Conservation (phyloP, 495 filamentous ascomycete species). For the Cercophora sp. region DNA sequence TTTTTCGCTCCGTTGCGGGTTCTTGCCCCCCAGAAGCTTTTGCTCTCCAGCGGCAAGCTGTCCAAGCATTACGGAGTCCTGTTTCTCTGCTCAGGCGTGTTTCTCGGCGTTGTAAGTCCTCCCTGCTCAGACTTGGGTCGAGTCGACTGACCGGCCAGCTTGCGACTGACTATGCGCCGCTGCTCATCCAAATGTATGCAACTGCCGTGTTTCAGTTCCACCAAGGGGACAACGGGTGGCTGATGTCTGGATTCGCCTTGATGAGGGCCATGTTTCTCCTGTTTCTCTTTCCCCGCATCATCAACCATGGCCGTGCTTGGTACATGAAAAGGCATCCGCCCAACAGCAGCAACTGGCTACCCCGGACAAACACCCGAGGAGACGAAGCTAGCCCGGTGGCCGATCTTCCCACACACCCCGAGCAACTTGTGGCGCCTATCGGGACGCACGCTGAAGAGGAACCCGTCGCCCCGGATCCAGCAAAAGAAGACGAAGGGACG, state of each 20-base stretch:
- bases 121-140: background rate
- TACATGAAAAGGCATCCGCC: constrained; percentile 22
- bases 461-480: constrained; percentile 25
- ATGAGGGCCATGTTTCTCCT: constrained; percentile 53
- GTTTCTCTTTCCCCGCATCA: constrained; percentile 52
- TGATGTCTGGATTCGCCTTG: constrained; percentile 50
- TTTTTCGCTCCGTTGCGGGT: constrained; percentile 54
- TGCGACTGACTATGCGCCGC: constrained; percentile 51
- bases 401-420: constrained; percentile 28
- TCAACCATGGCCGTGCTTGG: constrained; percentile 45
- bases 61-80: constrained; percentile 48
- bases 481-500: constrained; percentile 34
- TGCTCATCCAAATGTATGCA: constrained; percentile 51
- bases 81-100: constrained; percentile 51
- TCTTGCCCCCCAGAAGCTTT: constrained; percentile 44
- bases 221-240: constrained; percentile 49
- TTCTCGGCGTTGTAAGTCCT: constrained; percentile 47
- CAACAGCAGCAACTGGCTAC: no score
- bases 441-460: constrained; percentile 41
- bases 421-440: constrained; percentile 37
- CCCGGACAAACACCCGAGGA: no score
- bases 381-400: background rate
- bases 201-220: constrained; percentile 52
- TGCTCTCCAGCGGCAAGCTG: constrained; percentile 36
- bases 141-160: constrained; percentile 32